These are phyloP conservation scores for Pyrrhoderma noxium DNA, from an alignment of 1,284 basidiomycete species.

Conservation along the genomic window DNA sequence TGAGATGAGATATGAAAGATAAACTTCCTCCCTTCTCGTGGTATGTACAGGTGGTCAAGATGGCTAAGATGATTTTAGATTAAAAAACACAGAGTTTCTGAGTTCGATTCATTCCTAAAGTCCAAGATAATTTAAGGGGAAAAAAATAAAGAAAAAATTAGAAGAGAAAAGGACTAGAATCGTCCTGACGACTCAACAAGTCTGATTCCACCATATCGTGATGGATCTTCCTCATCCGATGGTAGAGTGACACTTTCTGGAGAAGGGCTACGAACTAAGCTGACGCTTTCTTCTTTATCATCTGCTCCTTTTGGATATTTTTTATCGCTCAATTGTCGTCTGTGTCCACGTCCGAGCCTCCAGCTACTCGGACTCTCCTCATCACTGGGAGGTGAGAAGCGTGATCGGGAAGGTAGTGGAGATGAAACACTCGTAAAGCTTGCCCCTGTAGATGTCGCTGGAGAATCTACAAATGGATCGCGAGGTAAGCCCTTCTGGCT, in stretches of 20 bases:
- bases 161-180: neutral
- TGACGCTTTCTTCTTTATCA: conserved; percentile 35
- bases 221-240: conserved; percentile 4
- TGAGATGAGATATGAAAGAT: too few species aligned
- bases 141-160: too few species aligned
- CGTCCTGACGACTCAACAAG: conserved; percentile 16
- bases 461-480: conserved; percentile 28
- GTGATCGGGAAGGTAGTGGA: conserved; percentile 10
- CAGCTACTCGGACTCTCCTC: conserved; percentile 14
- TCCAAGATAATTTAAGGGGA: too few species aligned
- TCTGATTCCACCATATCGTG: conserved; percentile 11
- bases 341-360: conserved; percentile 16
- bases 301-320: conserved; percentile 31
- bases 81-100: too few species aligned
- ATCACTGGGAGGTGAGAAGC: conserved; percentile 20
- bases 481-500: conserved; percentile 23
- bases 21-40: too few species aligned
- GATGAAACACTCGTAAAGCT: conserved; percentile 21
- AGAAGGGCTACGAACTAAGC: conserved; percentile 27
- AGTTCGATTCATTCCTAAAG: too few species aligned
- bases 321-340: conserved; percentile 22
- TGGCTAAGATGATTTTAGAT: too few species aligned
- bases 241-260: neutral
- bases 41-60: too few species aligned
- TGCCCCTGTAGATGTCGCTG: conserved; percentile 26